Conservation (phyloP, 805 yeast species). For the Candida ipomoeae region DNA sequence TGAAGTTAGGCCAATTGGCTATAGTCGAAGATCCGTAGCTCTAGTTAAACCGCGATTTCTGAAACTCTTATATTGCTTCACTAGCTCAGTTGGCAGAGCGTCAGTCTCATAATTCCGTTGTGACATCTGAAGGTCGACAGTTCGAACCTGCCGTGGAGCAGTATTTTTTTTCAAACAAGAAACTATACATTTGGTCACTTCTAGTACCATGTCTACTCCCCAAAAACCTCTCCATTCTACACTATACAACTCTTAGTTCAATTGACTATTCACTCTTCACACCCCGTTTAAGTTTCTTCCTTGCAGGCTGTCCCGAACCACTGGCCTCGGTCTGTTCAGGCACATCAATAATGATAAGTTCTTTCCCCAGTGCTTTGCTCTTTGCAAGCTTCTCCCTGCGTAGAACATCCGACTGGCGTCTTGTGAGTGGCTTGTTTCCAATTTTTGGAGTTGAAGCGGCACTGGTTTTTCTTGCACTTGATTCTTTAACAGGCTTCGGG, state of each 20-base stretch:
- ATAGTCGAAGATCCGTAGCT: too few relatives aligned
- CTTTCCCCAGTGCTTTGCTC: not conserved
- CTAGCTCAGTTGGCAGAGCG: slow-evolving; percentile 23
- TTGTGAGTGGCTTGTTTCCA: not conserved
- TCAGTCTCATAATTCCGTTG: slow-evolving; percentile 22
- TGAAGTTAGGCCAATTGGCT: not conserved
- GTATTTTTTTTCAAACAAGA: slow-evolving; percentile 12
- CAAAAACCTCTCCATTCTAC: too few relatives aligned
- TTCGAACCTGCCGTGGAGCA: slow-evolving; percentile 47
- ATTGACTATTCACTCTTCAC: not conserved
- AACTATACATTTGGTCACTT: too few relatives aligned
- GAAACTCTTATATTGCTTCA: slow-evolving; percentile 11
- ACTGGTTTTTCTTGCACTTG: not conserved
- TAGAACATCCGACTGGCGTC: not conserved
- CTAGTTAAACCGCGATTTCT: too few relatives aligned
- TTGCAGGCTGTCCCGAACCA: not conserved
- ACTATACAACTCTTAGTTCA: too few relatives aligned
- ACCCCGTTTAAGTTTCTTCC: not conserved
- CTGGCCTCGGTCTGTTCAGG: not conserved
- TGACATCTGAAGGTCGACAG: slow-evolving; percentile 45
- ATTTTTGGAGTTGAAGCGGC: not conserved
- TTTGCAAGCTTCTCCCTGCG: not conserved
- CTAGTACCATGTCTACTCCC: too few relatives aligned
- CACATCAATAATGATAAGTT: not conserved
- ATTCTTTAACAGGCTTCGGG: not conserved